Conservation (phyloP, 2,329 filamentous ascomycete genomes). For the Xylariaceae sp. region DNA sequence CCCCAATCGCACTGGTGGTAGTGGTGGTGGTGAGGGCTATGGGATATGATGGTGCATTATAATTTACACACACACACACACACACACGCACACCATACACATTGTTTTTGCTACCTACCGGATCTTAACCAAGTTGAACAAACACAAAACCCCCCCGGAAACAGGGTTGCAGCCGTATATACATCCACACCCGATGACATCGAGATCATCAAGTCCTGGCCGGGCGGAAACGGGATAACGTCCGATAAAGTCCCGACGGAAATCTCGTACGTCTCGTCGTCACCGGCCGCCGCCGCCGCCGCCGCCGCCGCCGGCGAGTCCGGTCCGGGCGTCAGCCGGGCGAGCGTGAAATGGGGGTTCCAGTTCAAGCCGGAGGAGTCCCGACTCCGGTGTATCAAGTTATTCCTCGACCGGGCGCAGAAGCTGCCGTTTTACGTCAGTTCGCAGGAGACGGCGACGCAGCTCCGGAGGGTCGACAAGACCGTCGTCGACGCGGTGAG, state of each 20-base stretch:
- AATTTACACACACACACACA: too few relatives aligned
- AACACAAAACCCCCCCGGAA: neutral
- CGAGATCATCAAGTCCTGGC: slow-evolving; percentile 81
- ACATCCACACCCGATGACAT: slow-evolving; percentile 72
- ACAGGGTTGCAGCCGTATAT: slow-evolving; percentile 65
- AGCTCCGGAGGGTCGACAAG: slow-evolving; percentile 68
- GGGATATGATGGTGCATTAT: too few relatives aligned
- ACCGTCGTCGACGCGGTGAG: slow-evolving; percentile 74
- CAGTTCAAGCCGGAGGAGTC: slow-evolving; percentile 74
- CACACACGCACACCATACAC: too few relatives aligned
- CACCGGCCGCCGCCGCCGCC: too few relatives aligned
- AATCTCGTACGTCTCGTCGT: slow-evolving; percentile 54
- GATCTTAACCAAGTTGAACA: too few relatives aligned
- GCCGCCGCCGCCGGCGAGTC: slow-evolving; percentile 28
- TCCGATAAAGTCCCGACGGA: slow-evolving; percentile 82
- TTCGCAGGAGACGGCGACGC: slow-evolving; percentile 68
- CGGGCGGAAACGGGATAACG: slow-evolving; percentile 78
- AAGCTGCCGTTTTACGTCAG: slow-evolving; percentile 77
- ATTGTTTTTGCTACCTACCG: too few relatives aligned
- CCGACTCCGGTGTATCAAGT: slow-evolving; percentile 74
- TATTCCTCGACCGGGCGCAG: slow-evolving; percentile 75
- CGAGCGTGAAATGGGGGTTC: slow-evolving; percentile 69
- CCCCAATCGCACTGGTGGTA: too few relatives aligned
- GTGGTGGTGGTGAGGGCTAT: too few relatives aligned
- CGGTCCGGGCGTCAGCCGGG: slow-evolving; percentile 34